Conservation (phyloP, 495 filamentous ascomycete genomes). For the Sabuloglossum arenarium region DNA sequence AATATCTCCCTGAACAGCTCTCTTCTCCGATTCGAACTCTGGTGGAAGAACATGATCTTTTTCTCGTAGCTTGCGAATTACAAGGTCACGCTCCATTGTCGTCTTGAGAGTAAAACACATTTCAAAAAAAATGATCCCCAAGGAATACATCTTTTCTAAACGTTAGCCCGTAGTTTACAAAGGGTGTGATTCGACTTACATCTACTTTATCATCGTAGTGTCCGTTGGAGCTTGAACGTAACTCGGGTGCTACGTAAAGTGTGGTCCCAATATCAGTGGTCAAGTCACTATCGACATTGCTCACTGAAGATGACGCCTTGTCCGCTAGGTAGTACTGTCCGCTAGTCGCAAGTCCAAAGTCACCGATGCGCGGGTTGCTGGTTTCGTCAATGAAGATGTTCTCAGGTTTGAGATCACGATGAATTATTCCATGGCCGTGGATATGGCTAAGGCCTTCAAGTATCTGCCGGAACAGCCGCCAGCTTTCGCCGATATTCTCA, state of each 20-base stretch:
- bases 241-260: constrained; percentile 84
- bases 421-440: constrained; percentile 78
- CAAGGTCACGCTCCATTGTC: constrained; percentile 73
- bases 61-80: constrained; percentile 48
- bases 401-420: constrained; percentile 93
- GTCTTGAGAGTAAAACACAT: constrained; percentile 73
- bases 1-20: constrained; percentile 49
- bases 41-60: constrained; percentile 44
- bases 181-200: constrained; percentile 24
- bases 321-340: constrained; percentile 44
- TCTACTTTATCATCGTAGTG: constrained; percentile 88
- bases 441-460: constrained; percentile 82
- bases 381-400: constrained; percentile 90
- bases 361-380: constrained; percentile 82
- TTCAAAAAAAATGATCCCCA: constrained; percentile 95
- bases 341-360: constrained; percentile 86
- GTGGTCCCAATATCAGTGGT: constrained; percentile 89
- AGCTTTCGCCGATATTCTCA: constrained; percentile 52
- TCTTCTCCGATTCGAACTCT: constrained; percentile 57
- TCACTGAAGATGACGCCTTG: constrained; percentile 23
- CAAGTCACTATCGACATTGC: constrained; percentile 32
- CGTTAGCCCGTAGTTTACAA: background rate
- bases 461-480: constrained; percentile 82
- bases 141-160: constrained; percentile 66
- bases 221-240: constrained; percentile 46